Evolutionary conservation across 2,329 filamentous ascomycete genomes (phyloP).

Genomic region (Xylaria multiplex): DNA sequence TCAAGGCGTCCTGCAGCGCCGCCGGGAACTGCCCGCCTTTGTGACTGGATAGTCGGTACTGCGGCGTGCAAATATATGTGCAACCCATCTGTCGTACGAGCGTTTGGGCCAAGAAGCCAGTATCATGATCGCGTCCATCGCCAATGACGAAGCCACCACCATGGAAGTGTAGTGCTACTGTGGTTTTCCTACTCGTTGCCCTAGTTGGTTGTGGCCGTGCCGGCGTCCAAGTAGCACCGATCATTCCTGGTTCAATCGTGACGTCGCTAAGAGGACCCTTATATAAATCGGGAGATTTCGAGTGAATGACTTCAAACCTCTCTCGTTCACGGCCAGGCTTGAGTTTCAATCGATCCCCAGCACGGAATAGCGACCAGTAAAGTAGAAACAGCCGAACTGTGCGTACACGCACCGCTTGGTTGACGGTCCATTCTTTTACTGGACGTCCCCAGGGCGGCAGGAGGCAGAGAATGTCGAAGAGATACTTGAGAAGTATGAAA

Average conservation of each 20-base stretch:
- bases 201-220: conserved; percentile 10
- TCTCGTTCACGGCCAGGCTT: conserved; percentile 27
- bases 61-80: conserved; percentile 45
- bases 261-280: conserved; percentile 27
- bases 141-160: conserved; percentile 50
- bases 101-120: conserved; percentile 43
- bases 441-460: conserved; percentile 23
- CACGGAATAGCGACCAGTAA: conserved; percentile 10
- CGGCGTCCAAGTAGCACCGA: conserved; percentile 34
- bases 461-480: conserved; percentile 21
- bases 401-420: conserved; percentile 28
- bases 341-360: conserved; percentile 24
- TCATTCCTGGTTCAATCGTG: conserved; percentile 7
- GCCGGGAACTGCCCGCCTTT: conserved; percentile 46
- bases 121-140: conserved; percentile 47
- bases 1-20: conserved; percentile 48
- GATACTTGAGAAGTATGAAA: conserved; percentile 21
- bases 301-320: conserved; percentile 30
- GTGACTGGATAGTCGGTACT: conserved; percentile 48
- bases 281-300: conserved; percentile 17
- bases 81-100: conserved; percentile 42
- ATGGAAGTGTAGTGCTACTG: conserved; percentile 47
- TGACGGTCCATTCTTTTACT: conserved; percentile 24
- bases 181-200: conserved; percentile 6
- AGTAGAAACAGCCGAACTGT: conserved; percentile 26